These are phyloP conservation scores for Hygrophila difformis DNA, from an alignment of 257 asterid species.

Conservation along the genomic window DNA sequence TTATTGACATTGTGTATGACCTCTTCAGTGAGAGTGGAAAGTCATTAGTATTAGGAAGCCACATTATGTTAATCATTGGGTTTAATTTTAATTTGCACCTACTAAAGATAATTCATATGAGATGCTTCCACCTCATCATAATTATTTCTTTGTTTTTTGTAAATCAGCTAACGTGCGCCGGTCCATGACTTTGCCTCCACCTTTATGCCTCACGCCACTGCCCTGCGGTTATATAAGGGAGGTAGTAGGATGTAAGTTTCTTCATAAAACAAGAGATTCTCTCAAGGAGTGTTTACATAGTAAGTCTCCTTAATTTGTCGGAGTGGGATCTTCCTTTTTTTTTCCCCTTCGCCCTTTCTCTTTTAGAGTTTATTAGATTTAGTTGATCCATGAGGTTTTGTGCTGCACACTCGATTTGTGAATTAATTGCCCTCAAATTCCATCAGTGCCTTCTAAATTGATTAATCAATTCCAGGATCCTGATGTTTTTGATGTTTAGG, in stretches of 20 bases:
- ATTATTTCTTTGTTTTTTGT: slow-evolving; percentile 17
- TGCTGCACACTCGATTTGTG: slow-evolving; percentile 6
- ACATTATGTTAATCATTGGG: too few species aligned
- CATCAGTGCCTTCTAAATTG: background rate
- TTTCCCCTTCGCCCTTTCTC: background rate
- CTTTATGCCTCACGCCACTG: background rate
- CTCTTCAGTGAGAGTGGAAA: too few species aligned
- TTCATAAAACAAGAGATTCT: background rate
- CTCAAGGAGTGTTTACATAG: slow-evolving; percentile 10
- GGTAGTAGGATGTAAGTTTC: slow-evolving; percentile 5
- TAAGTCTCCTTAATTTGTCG: too few species aligned
- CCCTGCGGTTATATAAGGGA: slow-evolving; percentile 21
- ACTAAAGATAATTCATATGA: slow-evolving; percentile 23
- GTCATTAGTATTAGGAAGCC: too few species aligned
- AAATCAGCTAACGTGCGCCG: slow-evolving; percentile 11
- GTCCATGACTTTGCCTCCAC: slow-evolving; percentile 12
- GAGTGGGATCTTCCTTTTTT: background rate
- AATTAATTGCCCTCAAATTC: slow-evolving; percentile 3
- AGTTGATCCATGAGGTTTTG: background rate
- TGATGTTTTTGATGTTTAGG: too few species aligned
- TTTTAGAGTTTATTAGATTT: background rate
- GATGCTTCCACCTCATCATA: slow-evolving; percentile 19
- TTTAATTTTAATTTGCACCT: slow-evolving; percentile 35
- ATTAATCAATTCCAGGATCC: too few species aligned
- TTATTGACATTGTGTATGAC: too few species aligned